Evolutionary conservation across 805 yeast genomes (phyloP), one percentile per base, ranked within the genome.

Genomic region (Saturnispora silvae): DNA sequence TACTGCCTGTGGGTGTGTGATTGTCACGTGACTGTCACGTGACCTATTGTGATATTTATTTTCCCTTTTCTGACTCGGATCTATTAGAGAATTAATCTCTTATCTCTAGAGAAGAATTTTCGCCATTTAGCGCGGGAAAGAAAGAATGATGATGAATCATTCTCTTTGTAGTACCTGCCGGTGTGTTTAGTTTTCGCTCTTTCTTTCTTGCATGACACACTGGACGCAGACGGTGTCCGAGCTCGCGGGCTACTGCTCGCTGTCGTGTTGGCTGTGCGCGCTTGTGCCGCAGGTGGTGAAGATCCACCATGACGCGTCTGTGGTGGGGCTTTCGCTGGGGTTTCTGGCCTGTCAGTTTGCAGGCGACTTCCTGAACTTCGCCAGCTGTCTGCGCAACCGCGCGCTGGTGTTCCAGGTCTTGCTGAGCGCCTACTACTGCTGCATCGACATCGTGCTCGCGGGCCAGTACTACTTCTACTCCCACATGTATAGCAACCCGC

Each of bases 221-320:
- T n/a, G n/a, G n/a, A n/a, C n/a, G n/a, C n/a, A n/a, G n/a, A n/a
- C 58, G 4, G 40, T 61, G 15, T 59, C 66, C 9, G 39, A 40
- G 31, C 33, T 49, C 19, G 35, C 60, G 1, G 64, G 61, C 2
- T 54, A 52, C 23, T 35, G 62, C 14, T 74, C 81, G 3, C 57
- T 75, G 27, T 54, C 59, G 5, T 66, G 77, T 41, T 80, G 89
- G 87, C 60, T 78, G 25, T 75, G 78, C 53, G 87, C 87, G 3
- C 87, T 79, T 53, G 50, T 75, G 14, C 87, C 87, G 1, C 89
- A 80, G 50, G 76, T 79, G 10, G 56, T 67, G 40, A 63, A 68
- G 47, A 80, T 79, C 51, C 75, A 75, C 52, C 54, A 59, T 11
- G 63, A 63, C 47, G 69, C 75, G 43, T 70, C 81, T 2, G 81